Evolutionary conservation across 331 rosid species (phyloP).

Genomic region (Pyrus hybrid): DNA sequence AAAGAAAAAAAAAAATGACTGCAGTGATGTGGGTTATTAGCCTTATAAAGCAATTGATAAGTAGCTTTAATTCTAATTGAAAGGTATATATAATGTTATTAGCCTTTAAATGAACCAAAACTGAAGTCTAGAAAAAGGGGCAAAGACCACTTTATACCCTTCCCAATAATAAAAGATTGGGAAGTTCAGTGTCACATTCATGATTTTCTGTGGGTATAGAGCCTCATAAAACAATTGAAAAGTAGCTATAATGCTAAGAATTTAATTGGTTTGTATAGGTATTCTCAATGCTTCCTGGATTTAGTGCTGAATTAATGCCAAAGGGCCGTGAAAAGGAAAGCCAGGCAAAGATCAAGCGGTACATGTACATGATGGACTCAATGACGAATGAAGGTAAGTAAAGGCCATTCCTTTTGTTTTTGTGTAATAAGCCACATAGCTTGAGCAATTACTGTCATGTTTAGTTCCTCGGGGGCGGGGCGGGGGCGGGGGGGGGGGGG

Average conservation of each 20-base stretch:
- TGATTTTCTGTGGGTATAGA: neutral
- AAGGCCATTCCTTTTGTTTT: neutral
- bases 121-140: too few relatives aligned
- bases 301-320: conserved; percentile 64
- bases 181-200: neutral
- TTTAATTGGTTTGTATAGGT: conserved; percentile 33
- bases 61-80: too few relatives aligned
- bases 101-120: too few relatives aligned
- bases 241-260: neutral
- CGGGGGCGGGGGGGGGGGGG: too few relatives aligned
- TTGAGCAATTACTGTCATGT: neutral
- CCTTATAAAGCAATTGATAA: too few relatives aligned
- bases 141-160: too few relatives aligned
- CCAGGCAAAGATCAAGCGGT: conserved; percentile 72
- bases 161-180: neutral
- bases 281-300: conserved; percentile 80
- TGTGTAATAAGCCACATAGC: neutral
- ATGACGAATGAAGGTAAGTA: conserved; percentile 58
- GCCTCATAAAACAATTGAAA: neutral
- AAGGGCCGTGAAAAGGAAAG: conserved; percentile 82
- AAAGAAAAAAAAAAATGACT: neutral
- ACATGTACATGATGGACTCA: conserved; percentile 98
- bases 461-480: neutral
- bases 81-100: too few relatives aligned
- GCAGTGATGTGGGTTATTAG: neutral